phyloP scores from a whole-genome alignment of 805 yeast species.

The Priceomyces carsonii region DNA sequence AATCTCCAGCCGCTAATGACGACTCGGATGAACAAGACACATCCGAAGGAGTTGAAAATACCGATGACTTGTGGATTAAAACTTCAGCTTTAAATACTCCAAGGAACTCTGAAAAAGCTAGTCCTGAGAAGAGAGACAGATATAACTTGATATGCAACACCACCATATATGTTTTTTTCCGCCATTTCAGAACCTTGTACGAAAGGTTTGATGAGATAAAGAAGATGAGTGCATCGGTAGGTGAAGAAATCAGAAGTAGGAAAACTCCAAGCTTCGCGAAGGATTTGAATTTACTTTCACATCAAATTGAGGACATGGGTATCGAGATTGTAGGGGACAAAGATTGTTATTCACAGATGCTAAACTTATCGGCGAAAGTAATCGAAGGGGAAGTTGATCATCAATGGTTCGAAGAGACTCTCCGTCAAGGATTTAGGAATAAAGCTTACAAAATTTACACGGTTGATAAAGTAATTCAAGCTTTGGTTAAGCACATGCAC shows the following conservation, averaged over 20 bases:
- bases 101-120: constrained; percentile 18
- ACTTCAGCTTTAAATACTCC: constrained; percentile 34
- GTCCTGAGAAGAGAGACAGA: constrained; percentile 45
- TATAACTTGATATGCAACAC: constrained; percentile 87
- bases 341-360: constrained; percentile 76
- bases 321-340: constrained; percentile 62
- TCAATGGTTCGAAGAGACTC: constrained; percentile 91
- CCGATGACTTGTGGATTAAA: constrained; percentile 46
- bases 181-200: constrained; percentile 79
- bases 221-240: constrained; percentile 63
- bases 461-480: constrained; percentile 85
- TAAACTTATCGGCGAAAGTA: constrained; percentile 68
- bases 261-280: constrained; percentile 75
- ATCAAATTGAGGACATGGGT: constrained; percentile 80
- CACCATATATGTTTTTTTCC: constrained; percentile 83
- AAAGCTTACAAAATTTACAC: constrained; percentile 92
- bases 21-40: constrained; percentile 36
- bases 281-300: constrained; percentile 79
- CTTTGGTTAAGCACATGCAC: constrained; percentile 76
- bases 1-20: constrained; percentile 24
- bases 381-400: constrained; percentile 92
- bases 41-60: constrained; percentile 31
- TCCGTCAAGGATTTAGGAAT: constrained; percentile 93
- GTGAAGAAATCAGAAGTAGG: constrained; percentile 67
- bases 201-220: constrained; percentile 81